A percentile compares a stretch with the other conserved stretches of the same genome.
phyloP scores from a whole-genome alignment of 225 moss, liverwort and hornwort species.

The Ulota crispa region DNA sequence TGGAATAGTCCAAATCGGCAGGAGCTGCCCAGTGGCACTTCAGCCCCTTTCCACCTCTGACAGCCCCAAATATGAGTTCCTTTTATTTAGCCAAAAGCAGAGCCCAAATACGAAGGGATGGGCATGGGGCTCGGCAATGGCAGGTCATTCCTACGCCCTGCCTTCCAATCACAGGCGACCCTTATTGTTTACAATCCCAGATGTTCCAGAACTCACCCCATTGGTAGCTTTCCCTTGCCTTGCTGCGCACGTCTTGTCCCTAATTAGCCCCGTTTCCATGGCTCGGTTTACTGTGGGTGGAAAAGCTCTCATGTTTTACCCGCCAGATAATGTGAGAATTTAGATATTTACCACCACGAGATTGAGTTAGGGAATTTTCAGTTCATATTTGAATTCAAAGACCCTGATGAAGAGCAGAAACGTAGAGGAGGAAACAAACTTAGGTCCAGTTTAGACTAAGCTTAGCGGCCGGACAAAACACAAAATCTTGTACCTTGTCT shows the following conservation, averaged over 20 bases:
- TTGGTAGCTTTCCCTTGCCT: not conserved
- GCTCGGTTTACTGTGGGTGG: no score
- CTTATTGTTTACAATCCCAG: not conserved
- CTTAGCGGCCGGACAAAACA: no score
- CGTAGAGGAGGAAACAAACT: no score
- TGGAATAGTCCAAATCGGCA: not conserved
- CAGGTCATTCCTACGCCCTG: not conserved
- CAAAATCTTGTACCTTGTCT: no score
- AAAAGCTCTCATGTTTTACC: no score
- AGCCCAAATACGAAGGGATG: not conserved
- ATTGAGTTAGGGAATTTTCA: no score
- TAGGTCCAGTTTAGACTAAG: no score
- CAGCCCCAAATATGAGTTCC: not conserved
- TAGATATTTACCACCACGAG: no score
- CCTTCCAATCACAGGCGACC: not conserved
- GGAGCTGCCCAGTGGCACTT: not conserved
- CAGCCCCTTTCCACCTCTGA: not conserved
- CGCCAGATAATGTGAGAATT: no score
- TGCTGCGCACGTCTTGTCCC: not conserved
- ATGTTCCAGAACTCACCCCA: fast-evolving
- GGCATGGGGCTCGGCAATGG: not conserved
- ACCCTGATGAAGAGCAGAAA: no score
- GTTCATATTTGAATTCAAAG: no score
- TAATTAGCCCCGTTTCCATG: not conserved
- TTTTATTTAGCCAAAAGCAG: not conserved